A percentile compares a stretch with the other conserved stretches of the same genome.
Conservation (phyloP, 352 stramenopile genomes). For the Pythium phragmiticola region DNA sequence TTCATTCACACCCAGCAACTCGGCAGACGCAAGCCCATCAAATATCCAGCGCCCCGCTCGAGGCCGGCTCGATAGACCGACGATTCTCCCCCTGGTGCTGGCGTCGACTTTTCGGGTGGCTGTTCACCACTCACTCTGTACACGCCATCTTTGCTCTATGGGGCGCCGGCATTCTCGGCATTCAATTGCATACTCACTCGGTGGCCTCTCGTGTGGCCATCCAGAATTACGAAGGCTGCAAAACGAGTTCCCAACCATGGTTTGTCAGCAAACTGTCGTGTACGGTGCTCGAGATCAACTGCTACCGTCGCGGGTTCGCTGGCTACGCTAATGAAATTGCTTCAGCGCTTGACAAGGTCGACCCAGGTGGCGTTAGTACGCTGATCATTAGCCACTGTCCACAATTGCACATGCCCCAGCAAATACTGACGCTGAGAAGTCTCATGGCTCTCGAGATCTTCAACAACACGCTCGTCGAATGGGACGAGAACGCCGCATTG, state of each 20-base stretch:
- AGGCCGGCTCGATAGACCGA: too few species aligned
- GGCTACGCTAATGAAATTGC: slow-evolving; percentile 12
- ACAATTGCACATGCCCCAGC: slow-evolving; percentile 10
- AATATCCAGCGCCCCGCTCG: too few species aligned
- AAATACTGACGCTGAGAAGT: slow-evolving; percentile 10
- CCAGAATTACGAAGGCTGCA: slow-evolving; percentile 11
- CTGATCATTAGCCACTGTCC: slow-evolving; percentile 26
- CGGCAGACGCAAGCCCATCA: not conserved
- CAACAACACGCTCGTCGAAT: slow-evolving; percentile 18
- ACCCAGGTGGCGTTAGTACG: not conserved
- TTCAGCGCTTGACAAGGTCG: slow-evolving; percentile 1
- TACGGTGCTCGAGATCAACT: slow-evolving; percentile 31
- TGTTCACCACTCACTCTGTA: not conserved
- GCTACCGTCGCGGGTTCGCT: slow-evolving; percentile 15
- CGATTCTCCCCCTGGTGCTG: not conserved
- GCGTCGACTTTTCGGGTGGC: not conserved
- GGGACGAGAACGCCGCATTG: slow-evolving; percentile 10
- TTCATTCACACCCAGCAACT: not conserved
- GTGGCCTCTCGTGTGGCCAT: not conserved
- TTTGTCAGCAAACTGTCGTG: slow-evolving; percentile 24
- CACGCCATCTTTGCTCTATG: slow-evolving; percentile 4
- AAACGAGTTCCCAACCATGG: slow-evolving; percentile 26
- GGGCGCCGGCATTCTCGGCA: slow-evolving; percentile 11
- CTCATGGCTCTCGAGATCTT: slow-evolving; percentile 19
- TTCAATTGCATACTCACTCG: slow-evolving; percentile 10